Evolutionary conservation across 2,329 filamentous ascomycete species (phyloP).

Genomic region (Bretziella fagacearum): DNA sequence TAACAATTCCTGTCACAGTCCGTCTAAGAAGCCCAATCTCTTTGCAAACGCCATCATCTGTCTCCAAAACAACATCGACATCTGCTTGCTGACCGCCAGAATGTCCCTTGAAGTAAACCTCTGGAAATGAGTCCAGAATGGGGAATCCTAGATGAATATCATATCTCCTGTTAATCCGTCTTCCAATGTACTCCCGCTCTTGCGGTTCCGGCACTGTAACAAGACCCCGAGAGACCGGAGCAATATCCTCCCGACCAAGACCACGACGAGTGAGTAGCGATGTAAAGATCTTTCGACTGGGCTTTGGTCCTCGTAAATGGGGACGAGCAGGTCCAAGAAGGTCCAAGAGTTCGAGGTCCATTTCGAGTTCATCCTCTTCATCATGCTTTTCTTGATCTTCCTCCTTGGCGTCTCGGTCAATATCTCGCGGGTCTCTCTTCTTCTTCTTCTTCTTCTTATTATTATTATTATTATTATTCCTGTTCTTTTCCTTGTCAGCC

Average conservation of each 20-base stretch:
- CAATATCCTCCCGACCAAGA: neutral
- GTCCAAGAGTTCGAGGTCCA: constrained; percentile 17
- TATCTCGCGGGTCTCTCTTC: neutral
- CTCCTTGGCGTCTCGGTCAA: neutral
- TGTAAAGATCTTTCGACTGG: constrained; percentile 4
- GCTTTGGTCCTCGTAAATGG: constrained; percentile 2
- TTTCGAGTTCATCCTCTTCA: constrained; percentile 17
- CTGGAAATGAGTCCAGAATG: constrained; percentile 67
- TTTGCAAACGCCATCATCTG: constrained; percentile 54
- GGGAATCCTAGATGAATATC: constrained; percentile 48
- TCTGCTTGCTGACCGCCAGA: constrained; percentile 23
- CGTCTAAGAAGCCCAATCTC: constrained; percentile 49
- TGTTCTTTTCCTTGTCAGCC: neutral
- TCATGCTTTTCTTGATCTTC: constrained; percentile 14
- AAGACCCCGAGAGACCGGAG: neutral
- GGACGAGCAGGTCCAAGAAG: constrained; percentile 6
- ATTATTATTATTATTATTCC: no score
- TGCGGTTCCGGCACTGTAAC: neutral
- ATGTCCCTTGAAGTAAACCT: constrained; percentile 39
- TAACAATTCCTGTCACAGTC: constrained; percentile 44
- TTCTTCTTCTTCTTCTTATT: neutral
- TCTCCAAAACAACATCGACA: constrained; percentile 47
- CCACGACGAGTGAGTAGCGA: constrained; percentile 8
- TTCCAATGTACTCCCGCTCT: constrained; percentile 7
- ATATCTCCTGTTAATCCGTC: constrained; percentile 22